Conservation (phyloP, 2,329 filamentous ascomycete genomes). For the Elsinoe perseae region DNA sequence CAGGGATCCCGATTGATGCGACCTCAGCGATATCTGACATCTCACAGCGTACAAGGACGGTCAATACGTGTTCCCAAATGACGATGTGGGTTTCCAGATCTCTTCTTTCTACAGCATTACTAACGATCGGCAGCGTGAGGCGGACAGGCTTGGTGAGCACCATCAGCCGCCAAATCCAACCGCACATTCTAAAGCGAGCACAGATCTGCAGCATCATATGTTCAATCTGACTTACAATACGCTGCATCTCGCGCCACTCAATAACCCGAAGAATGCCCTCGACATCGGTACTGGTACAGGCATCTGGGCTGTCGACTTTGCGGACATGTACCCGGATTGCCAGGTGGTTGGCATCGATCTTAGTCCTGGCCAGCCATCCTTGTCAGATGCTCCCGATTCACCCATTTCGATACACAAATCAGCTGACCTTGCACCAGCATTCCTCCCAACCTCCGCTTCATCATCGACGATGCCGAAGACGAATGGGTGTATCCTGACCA, state of each 20-base stretch:
- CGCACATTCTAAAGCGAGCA: constrained; percentile 16
- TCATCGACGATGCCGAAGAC: constrained; percentile 55
- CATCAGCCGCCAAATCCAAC: too few relatives aligned
- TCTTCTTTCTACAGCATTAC: not conserved
- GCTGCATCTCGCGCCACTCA: constrained; percentile 40
- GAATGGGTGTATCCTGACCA: constrained; percentile 48
- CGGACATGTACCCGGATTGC: constrained; percentile 36
- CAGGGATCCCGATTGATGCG: not conserved
- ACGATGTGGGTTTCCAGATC: constrained; percentile 25
- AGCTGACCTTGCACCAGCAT: constrained; percentile 32
- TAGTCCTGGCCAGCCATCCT: constrained; percentile 42
- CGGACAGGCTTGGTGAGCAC: constrained; percentile 27
- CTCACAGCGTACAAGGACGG: constrained; percentile 32
- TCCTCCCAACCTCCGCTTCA: constrained; percentile 54
- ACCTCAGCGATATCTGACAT: not conserved
- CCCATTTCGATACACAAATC: constrained; percentile 1
- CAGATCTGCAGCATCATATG: constrained; percentile 36
- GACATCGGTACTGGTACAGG: constrained; percentile 48
- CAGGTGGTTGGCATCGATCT: constrained; percentile 42
- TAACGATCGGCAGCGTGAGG: constrained; percentile 26
- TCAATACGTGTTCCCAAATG: constrained; percentile 37
- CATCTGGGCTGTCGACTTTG: constrained; percentile 52
- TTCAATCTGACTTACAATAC: constrained; percentile 43
- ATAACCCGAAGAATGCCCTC: constrained; percentile 36
- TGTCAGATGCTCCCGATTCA: constrained; percentile 23